Conservation (phyloP, 441 rosid genomes). For the Biscutella laevigata region DNA sequence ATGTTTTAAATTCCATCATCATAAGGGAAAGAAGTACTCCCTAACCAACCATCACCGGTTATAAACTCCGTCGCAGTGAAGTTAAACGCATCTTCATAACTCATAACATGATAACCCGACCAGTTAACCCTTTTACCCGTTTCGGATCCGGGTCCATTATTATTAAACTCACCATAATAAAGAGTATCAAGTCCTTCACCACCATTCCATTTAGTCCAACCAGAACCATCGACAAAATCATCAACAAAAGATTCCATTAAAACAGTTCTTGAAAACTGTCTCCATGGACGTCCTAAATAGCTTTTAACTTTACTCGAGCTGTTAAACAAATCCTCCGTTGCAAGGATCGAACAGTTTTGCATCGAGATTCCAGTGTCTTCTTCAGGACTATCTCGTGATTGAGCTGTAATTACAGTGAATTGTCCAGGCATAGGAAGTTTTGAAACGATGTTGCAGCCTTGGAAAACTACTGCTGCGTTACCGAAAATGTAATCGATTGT, state of each 20-base stretch:
- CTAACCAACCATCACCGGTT: constrained; percentile 61
- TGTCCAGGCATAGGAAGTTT: constrained; percentile 58
- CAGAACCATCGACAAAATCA: constrained; percentile 46
- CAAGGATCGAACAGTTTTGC: constrained; percentile 60
- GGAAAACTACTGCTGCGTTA: constrained; percentile 68
- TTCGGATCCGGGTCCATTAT: constrained; percentile 63
- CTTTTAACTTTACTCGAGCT: constrained; percentile 34
- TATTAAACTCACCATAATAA: constrained; percentile 68
- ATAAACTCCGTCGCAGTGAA: constrained; percentile 66
- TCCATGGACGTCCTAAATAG: constrained; percentile 79
- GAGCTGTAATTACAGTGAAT: constrained; percentile 68
- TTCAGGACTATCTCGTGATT: constrained; percentile 50
- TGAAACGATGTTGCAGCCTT: constrained; percentile 56
- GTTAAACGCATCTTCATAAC: constrained; percentile 48
- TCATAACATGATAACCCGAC: constrained; percentile 61
- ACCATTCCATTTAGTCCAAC: constrained; percentile 60
- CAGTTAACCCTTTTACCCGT: constrained; percentile 51
- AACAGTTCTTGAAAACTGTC: constrained; percentile 49
- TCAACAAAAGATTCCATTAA: constrained; percentile 62
- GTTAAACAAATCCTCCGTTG: constrained; percentile 39
- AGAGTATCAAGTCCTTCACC: constrained; percentile 38
- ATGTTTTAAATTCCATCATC: constrained; percentile 36
- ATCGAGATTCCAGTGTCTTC: constrained; percentile 79
- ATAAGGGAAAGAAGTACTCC: constrained; percentile 54
- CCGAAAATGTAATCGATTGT: constrained; percentile 79